Evolutionary conservation across 2,329 filamentous ascomycete species (phyloP), one percentile per base, ranked within the genome.

Genomic region (Bipolaris oryzae): DNA sequence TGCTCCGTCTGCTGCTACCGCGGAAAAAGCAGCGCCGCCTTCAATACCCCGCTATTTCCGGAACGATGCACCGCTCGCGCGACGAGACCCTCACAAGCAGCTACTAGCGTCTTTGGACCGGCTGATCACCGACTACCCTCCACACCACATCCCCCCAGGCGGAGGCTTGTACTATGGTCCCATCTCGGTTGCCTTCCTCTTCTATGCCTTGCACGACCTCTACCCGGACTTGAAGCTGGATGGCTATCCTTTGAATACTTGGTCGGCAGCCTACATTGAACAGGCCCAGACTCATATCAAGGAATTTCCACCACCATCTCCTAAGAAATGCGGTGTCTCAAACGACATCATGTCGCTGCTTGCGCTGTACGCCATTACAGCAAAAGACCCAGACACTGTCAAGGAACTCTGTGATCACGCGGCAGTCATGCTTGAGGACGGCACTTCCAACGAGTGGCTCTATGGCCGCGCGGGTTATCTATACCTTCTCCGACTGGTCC

Each of bases 401-500:
- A 75, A 75, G 49, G 77, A 81, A 57, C 74, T 83, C n/a, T 82
- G 80, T 71, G 78, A 81, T 61, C 81, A 81, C 66, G 74, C 78
- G 9, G 77, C 72, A 6, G 79, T 84, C 44, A 81, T 80, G 46
- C 72, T 79, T 10, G 76, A 80, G 48, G 66, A 67, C 7, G 78
- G 79, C 1, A 81, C 82, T 23, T 78, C 79, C 41, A 85, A 89
- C 51, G 88, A 91, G 67, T 83, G 87, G 73, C 76, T 89, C 5
- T 87, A 88, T 69, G 89, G 89, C 5, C 82, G 87, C 10, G 86
- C 88, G 1, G 89, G 89, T 0, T 84, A 86, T 50, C 78, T 91
- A 21, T 91, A 90, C 69, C 77, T 90, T 41, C 80, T 91, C 38
- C 81, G 89, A 0, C 76, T 90, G 55, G 84, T 89, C 33, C 83